A percentile compares a stretch with the other conserved stretches of the same genome.
Conservation (phyloP, 2,329 filamentous ascomycete species). For the Xylaria arbuscula region DNA sequence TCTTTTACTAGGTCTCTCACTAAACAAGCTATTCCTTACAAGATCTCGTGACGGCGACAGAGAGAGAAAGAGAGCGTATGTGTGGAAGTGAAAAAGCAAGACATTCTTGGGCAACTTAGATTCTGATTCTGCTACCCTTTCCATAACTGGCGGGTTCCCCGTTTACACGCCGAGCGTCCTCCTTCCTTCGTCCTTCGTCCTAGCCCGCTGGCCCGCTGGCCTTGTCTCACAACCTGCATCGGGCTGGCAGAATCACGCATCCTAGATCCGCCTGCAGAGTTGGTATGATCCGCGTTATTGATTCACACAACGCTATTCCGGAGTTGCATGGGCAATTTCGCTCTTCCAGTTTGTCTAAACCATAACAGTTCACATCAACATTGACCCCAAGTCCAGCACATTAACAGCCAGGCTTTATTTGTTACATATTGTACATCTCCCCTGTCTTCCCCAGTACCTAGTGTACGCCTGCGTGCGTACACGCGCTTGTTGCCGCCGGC, state of each 20-base stretch:
- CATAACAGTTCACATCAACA: conserved; percentile 21
- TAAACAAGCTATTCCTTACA: conserved; percentile 2
- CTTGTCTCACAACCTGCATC: conserved; percentile 40
- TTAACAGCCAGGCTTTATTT: conserved; percentile 25
- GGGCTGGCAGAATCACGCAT: conserved; percentile 33
- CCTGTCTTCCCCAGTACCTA: conserved; percentile 19
- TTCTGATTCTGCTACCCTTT: conserved; percentile 21
- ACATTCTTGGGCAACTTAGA: conserved; percentile 5
- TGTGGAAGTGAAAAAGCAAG: conserved; percentile 2
- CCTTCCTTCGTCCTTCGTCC: conserved; percentile 30
- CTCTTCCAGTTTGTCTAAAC: conserved; percentile 21
- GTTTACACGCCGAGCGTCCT: conserved; percentile 12
- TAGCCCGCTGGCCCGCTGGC: conserved; percentile 35
- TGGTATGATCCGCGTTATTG: conserved; percentile 35
- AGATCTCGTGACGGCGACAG: neutral
- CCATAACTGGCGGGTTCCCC: conserved; percentile 19
- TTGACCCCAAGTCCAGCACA: conserved; percentile 15
- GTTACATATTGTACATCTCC: conserved; percentile 15
- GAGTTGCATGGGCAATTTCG: conserved; percentile 24
- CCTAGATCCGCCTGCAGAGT: conserved; percentile 36
- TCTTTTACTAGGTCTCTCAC: conserved; percentile 5
- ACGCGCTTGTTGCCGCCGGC: conserved; percentile 34
- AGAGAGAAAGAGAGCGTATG: conserved; percentile 3
- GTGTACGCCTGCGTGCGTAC: conserved; percentile 16
- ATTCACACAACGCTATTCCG: conserved; percentile 26